Base-by-base conservation (phyloP, 139 green algal species). In the Limnomonas spitsbergensis region DNA sequence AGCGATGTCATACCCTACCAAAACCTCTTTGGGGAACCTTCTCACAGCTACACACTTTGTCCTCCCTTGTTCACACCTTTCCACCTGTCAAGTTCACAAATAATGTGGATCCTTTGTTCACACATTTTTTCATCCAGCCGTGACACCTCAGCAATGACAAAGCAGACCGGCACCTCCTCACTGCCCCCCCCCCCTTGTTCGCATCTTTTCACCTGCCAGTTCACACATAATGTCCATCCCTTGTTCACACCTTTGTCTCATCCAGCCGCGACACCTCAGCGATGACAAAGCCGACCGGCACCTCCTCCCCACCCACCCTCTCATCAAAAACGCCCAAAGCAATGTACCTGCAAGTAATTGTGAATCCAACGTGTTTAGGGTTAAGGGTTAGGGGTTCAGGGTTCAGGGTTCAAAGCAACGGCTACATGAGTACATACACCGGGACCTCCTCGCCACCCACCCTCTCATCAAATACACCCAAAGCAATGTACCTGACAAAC, bases 221-320 rank as follows among this genome's bases (percentile, higher is more conserved):
- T n/a, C n/a, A n/a, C n/a, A n/a, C n/a, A n/a, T n/a, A n/a, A n/a
- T n/a, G n/a, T n/a, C n/a, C n/a, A n/a, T 75, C 7, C 26, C 4
- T 52, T 24, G 37, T 34, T 52, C 69, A 14, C 29, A 47, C 75
- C 37, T 66, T 53, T 38, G 37, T 42, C n/a, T 80, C 35, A n/a
- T 66, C 37, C 75, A 80, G 75, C 75, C 36, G 29, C 1, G 54
- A 54, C 26, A 82, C 6, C 72, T 82, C 76, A n/a, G 52, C 81
- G 3, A 86, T 74, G 4, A 86, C 14, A 40, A 86, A 86, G 2
- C 56, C 81, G 32, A 86, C 77, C 0, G 77, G 77, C 26, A 83
- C 66, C 29, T 79, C 71, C 42, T 80, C 42, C 3, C 66, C 40
- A 0, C 69, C 81, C 27, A 26, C 31, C 6, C 24, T 27, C 14